phyloP scores from a whole-genome alignment of 2,329 filamentous ascomycete genomes.

The Aspergillus sp. region DNA sequence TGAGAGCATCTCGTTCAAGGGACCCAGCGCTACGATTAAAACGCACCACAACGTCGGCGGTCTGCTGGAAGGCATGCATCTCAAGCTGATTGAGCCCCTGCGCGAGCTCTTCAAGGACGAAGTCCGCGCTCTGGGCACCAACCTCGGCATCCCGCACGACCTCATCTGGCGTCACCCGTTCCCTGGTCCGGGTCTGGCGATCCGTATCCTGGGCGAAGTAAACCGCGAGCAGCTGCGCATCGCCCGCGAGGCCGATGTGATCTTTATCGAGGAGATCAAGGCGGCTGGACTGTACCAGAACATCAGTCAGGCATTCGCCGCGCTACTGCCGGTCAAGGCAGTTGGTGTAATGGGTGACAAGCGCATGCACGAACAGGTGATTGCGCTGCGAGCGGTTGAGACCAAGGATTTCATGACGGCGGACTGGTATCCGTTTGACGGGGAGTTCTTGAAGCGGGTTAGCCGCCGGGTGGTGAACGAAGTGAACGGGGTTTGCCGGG shows the following conservation, averaged over 20 bases:
- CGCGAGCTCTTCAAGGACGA: slow-evolving; percentile 79
- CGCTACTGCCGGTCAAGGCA: slow-evolving; percentile 56
- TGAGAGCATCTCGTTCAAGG: slow-evolving; percentile 64
- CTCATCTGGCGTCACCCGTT: slow-evolving; percentile 64
- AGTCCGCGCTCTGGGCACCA: slow-evolving; percentile 60
- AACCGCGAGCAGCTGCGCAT: slow-evolving; percentile 72
- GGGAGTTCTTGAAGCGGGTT: slow-evolving; percentile 57
- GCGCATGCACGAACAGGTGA: slow-evolving; percentile 56
- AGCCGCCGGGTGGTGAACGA: slow-evolving; percentile 65
- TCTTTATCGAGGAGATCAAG: slow-evolving; percentile 40
- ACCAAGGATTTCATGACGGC: slow-evolving; percentile 68
- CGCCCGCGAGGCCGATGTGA: slow-evolving; percentile 43
- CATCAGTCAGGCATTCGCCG: slow-evolving; percentile 62
- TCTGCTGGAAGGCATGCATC: slow-evolving; percentile 43
- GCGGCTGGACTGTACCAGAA: slow-evolving; percentile 44
- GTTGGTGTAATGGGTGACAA: slow-evolving; percentile 57
- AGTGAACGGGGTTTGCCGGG: slow-evolving; percentile 50
- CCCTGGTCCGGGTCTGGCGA: slow-evolving; percentile 65
- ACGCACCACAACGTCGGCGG: slow-evolving; percentile 50
- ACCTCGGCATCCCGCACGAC: slow-evolving; percentile 63
- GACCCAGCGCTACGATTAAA: slow-evolving; percentile 63
- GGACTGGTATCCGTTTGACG: slow-evolving; percentile 59
- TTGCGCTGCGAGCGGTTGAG: slow-evolving; percentile 54
- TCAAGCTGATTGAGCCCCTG: slow-evolving; percentile 61
- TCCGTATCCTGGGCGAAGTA: slow-evolving; percentile 76